These are phyloP conservation scores for Candida sphagnicola DNA, from an alignment of 805 yeast species.

Conservation along the genomic window DNA sequence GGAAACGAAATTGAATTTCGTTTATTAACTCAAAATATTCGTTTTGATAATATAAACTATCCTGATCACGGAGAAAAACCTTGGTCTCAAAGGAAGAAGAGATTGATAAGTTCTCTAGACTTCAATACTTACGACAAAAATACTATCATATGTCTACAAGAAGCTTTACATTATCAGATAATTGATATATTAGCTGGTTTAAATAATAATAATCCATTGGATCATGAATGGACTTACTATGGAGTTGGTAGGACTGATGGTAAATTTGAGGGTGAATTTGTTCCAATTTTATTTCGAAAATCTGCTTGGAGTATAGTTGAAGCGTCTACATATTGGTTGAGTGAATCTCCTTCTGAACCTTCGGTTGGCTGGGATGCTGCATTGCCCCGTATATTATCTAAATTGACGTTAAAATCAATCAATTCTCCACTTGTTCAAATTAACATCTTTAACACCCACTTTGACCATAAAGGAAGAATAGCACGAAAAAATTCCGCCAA, in stretches of 20 bases:
- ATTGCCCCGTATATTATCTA: slow-evolving; percentile 36
- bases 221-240: slow-evolving; percentile 27
- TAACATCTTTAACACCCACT: slow-evolving; percentile 39
- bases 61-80: slow-evolving; percentile 36
- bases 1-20: slow-evolving; percentile 15
- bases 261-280: slow-evolving; percentile 24
- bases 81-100: slow-evolving; percentile 41
- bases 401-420: slow-evolving; percentile 29
- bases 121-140: slow-evolving; percentile 16
- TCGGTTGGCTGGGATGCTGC: slow-evolving; percentile 44
- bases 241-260: slow-evolving; percentile 38
- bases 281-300: slow-evolving; percentile 32
- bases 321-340: slow-evolving; percentile 35
- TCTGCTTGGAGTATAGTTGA: slow-evolving; percentile 30
- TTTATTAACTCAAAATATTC: slow-evolving; percentile 42
- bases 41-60: slow-evolving; percentile 35
- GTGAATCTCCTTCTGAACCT: slow-evolving; percentile 35
- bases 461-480: slow-evolving; percentile 35
- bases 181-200: slow-evolving; percentile 27
- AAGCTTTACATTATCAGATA: slow-evolving; percentile 35
- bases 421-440: slow-evolving; percentile 24
- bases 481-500: slow-evolving; percentile 33
- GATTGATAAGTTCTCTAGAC: slow-evolving; percentile 35
- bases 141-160: slow-evolving; percentile 41
- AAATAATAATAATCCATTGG: slow-evolving; percentile 9